Evolutionary conservation across 306 rosid species (phyloP), one percentile per base, ranked within the genome.

Genomic region (Senna siamea): DNA sequence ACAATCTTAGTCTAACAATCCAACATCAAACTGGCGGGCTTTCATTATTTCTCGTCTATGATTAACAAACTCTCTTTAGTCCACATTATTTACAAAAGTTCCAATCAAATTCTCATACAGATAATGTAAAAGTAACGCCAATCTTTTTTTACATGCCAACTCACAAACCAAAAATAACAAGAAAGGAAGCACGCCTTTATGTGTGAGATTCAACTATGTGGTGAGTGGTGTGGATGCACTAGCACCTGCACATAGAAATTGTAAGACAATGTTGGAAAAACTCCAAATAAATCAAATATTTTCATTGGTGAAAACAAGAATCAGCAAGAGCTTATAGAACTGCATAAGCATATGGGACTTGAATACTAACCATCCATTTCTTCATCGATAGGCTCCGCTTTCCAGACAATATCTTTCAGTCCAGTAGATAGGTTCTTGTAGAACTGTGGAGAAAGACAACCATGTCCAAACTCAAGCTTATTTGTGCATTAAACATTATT

Each of bases 321-420:
- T 19, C 11, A 6, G 4, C 7, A 37, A n/a, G 13, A 44, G 23
- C 38, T 44, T 26, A 26, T 3, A 26, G 30, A 1, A 26, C 30
- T 26, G 30, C 30, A 26, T 26, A 26, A 1, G 30, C 2, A 3
- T n/a, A 26, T 26, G 30, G 30, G 30, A 26, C 30, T 26, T 2
- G 40, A 66, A 71, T 51, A 86, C 95, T 81, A 72, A 91, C 98
- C 91, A 4, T 35, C 32, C 14, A 61, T 76, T 55, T 80, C 90
- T 79, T 84, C 86, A 66, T 80, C 91, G 32, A 85, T 66, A 58
- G 88, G 91, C 4, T 94, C 97, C 0, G 92, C 79, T 82, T 76
- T 89, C 98, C 98, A 94, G 53, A 94, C 96, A 11, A 94, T 73
- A 71, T 94, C 98, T 74, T 91, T 89, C 83, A 94, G 88, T 65